Base-by-base conservation (phyloP, 2,329 filamentous ascomycete genomes). In the Penicillium sp. region DNA sequence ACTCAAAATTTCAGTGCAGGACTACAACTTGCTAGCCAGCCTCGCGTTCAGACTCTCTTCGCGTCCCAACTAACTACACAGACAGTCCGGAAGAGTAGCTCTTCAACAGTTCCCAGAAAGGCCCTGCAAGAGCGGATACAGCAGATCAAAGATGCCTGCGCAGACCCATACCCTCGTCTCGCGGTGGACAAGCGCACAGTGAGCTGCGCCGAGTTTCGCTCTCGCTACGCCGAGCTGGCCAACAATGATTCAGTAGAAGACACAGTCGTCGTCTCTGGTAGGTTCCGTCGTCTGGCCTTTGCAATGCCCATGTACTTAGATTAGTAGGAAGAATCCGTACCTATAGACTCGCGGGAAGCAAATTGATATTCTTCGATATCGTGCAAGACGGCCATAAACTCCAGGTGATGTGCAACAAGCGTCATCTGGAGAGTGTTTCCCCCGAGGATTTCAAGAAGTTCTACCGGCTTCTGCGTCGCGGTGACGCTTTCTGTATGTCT, bases 281-380 rank as follows among this genome's bases (percentile, higher is more conserved):
- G 64, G 72, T 67, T 52, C 51, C 51, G 41, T 53, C 53, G 54
- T 54, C 55, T 50, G 49, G 50, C 36, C 41, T 37, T 53, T 47
- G 49, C 48, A 42, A 52, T 36, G 40, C 52, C 54, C 45, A 50
- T 64, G 63, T 69, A 66, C 66, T 71, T 73, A 77, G 69, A 64
- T 61, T 65, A 65, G 66, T 75, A 84, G 89, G 90, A 70, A 89
- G 89, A 66, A 78, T 95, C 55, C 77, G 79, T 62, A 83, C 84
- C 39, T 80, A 87, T 64, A 87, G 89, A 54, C 76, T 81, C 40
- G 80, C 83, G 46, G 85, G 91, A 58, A 84, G 82, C 60, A 89
- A 87, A 71, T 82, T 99, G 60, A 77, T 89, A 55, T 99, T 99
- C 69, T 69, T 96, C 58, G 87, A 93, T 70, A 74, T 97, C 41